Evolutionary conservation across 108 stramenopile genomes (phyloP), one percentile per base, ranked within the genome.

Genomic region (Nitzschia sp.): DNA sequence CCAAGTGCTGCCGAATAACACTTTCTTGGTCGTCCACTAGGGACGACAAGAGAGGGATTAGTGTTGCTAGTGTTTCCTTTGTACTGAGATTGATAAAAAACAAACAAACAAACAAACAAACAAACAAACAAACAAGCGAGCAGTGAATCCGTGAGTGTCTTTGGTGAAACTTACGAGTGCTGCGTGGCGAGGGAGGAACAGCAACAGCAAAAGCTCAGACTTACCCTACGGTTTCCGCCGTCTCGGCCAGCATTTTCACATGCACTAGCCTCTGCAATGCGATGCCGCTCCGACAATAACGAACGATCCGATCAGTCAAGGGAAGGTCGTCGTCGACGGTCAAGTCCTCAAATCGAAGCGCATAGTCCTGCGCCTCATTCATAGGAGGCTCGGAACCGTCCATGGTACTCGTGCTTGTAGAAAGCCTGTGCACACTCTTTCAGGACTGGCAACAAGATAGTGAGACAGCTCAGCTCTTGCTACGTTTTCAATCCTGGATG

Each of bases 191-290:
- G 8, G 48, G 48, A 50, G 38, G 35, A 38, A 32, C 4, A 22
- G 65, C 38, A 23, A 35, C 11, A 68, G 35, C 32, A 53, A n/a
- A n/a, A n/a, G n/a, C 5, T 9, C 0, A 32, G 27, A 69, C 88
- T 82, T 76, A 96, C 68, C 96, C 95, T 0, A 90, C 79, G n/a
- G 81, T 61, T 25, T 87, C 75, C 11, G 96, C 92, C 16, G 91
- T 94, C 63, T 97, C 96, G 22, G 90, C 95, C 45, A 98, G 70
- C 96, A 98, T 97, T 80, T 96, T 95, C 21, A 97, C 96, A 74
- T 98, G 98, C 23, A 97, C 98, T 17, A 98, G 80, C 25, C 98
- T 85, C 61, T 99, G 98, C 45, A 99, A 76, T 0, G 97, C 97
- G 71, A 99, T 97, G 66, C 79, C 81, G 47, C 89, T 89, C 29